These are phyloP conservation scores for Zygosaccharomyces lentus DNA, from an alignment of 805 yeast species.

Conservation along the genomic window DNA sequence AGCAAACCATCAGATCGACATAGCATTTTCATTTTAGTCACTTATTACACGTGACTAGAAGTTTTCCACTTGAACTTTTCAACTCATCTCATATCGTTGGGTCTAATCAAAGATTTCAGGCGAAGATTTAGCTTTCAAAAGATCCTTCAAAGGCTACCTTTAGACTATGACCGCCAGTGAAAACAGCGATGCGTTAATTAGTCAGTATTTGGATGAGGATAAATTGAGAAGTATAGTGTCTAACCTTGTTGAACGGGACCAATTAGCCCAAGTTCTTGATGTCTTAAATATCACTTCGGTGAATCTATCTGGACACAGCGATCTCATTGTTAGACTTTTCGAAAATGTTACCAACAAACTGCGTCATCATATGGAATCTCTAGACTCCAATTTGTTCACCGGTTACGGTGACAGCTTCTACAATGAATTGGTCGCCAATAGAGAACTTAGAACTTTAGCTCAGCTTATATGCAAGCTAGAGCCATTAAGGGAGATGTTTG, in stretches of 20 bases:
- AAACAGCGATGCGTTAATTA: slow-evolving; percentile 4
- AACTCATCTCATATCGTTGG: slow-evolving; percentile 3
- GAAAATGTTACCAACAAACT: slow-evolving; percentile 1
- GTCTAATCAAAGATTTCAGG: neutral
- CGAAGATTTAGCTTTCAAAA: neutral
- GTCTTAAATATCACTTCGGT: slow-evolving; percentile 9
- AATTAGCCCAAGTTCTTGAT: slow-evolving; percentile 16
- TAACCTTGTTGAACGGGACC: slow-evolving; percentile 14
- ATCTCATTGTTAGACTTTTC: slow-evolving; percentile 2
- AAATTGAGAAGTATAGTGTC: slow-evolving; percentile 12
- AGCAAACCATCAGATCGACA: too few species aligned
- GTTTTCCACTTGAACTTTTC: slow-evolving; percentile 1
- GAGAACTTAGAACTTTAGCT: slow-evolving; percentile 9
- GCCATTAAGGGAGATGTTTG: slow-evolving; percentile 11
- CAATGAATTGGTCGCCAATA: slow-evolving; percentile 4
- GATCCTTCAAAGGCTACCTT: neutral
- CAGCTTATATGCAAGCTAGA: slow-evolving; percentile 12
- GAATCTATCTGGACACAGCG: slow-evolving; percentile 7
- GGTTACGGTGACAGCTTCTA: neutral
- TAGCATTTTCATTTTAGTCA: too few species aligned
- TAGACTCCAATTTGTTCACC: neutral
- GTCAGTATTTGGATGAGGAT: slow-evolving; percentile 15
- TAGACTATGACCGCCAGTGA: neutral
- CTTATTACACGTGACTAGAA: neutral
- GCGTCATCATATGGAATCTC: neutral